Percentiles rank a stretch among this genome's conserved stretches.
phyloP scores from a whole-genome alignment of 805 yeast genomes.

The Yarrowia yakushimensis region DNA sequence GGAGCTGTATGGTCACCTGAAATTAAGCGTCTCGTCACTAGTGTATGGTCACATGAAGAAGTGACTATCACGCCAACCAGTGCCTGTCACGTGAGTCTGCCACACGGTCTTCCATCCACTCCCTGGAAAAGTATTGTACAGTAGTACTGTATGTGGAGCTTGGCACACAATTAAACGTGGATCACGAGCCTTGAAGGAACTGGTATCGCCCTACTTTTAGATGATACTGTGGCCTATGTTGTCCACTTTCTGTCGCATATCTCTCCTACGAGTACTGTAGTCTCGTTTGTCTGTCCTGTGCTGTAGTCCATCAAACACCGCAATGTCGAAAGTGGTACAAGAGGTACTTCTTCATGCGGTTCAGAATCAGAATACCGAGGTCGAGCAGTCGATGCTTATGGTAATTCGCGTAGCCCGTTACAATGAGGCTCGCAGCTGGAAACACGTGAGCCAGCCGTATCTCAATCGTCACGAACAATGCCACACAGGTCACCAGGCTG shows the following conservation, averaged over 20 bases:
- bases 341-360: background rate
- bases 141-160: no score
- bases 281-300: background rate
- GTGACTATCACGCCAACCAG: no score
- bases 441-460: background rate
- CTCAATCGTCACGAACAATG: background rate
- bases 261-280: background rate
- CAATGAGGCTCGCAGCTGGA: background rate
- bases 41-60: no score
- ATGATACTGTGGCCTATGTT: no score
- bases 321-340: background rate
- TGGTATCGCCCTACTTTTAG: no score
- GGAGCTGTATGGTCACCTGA: no score
- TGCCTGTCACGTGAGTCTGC: no score
- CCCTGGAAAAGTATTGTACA: no score
- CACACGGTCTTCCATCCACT: no score
- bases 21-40: no score
- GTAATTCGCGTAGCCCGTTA: constrained; percentile 10
- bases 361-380: background rate
- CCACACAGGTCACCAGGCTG: background rate
- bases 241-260: background rate
- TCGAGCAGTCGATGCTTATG: constrained; percentile 2
- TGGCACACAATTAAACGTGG: no score
- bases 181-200: no score
- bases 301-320: background rate